Conservation (phyloP, 805 yeast species). For the Wickerhamiella azymoides region DNA sequence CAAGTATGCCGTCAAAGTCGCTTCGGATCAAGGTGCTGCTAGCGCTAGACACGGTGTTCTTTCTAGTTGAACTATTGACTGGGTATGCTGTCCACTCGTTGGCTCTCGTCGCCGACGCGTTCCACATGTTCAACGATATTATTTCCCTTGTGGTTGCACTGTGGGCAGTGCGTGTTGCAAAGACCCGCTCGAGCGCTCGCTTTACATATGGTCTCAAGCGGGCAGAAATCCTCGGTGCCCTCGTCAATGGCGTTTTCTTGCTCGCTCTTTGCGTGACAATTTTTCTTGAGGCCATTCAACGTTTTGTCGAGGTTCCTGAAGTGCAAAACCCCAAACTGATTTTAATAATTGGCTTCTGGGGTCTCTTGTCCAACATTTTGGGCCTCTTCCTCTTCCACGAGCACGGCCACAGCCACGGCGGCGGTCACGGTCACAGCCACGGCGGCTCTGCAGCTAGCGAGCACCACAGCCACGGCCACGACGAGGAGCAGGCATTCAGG, state of each 20-base stretch:
- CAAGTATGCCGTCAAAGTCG: constrained; percentile 31
- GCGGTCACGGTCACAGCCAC: constrained; percentile 28
- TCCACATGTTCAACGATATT: constrained; percentile 94
- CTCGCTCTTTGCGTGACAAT: constrained; percentile 87
- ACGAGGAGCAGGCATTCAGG: constrained; percentile 6
- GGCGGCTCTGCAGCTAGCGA: constrained; percentile 14
- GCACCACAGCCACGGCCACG: constrained; percentile 12
- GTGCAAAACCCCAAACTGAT: constrained; percentile 75
- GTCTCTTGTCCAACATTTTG: constrained; percentile 64
- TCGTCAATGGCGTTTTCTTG: constrained; percentile 83
- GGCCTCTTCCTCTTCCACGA: constrained; percentile 77
- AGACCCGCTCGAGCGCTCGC: constrained; percentile 67
- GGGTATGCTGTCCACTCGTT: constrained; percentile 80
- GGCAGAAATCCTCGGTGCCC: constrained; percentile 92
- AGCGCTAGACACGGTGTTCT: constrained; percentile 65
- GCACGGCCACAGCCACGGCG: constrained; percentile 39
- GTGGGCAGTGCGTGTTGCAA: constrained; percentile 92
- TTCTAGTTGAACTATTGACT: constrained; percentile 68
- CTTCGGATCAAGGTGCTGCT: constrained; percentile 65
- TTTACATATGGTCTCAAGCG: constrained; percentile 98
- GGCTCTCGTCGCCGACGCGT: constrained; percentile 90
- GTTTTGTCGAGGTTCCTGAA: constrained; percentile 67
- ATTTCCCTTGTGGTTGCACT: constrained; percentile 78
- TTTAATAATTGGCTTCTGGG: constrained; percentile 68
- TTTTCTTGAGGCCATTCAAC: constrained; percentile 80